Evolutionary conservation across 352 stramenopile species (phyloP).

Genomic region (Aphanomyces euteiches): DNA sequence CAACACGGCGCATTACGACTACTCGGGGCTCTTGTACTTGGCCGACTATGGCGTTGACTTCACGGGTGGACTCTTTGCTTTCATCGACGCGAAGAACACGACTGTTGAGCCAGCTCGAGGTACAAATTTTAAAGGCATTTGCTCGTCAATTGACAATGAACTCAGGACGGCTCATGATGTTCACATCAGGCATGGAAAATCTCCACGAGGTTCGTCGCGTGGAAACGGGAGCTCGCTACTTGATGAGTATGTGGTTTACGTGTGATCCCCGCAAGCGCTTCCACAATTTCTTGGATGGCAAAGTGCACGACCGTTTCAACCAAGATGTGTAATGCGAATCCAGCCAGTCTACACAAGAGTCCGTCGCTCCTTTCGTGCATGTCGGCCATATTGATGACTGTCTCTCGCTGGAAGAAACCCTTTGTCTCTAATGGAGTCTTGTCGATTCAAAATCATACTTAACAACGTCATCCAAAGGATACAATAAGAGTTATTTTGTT

Average conservation of each 20-base stretch:
- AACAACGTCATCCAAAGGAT: no score
- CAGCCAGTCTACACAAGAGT: no score
- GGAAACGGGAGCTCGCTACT: constrained; percentile 73
- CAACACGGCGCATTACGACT: constrained; percentile 93
- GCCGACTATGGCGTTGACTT: constrained; percentile 81
- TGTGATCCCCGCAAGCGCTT: constrained; percentile 82
- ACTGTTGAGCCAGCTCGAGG: constrained; percentile 68
- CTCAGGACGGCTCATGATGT: constrained; percentile 77
- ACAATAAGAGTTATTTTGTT: no score
- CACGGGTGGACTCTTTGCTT: constrained; percentile 84
- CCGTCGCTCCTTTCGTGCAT: no score
- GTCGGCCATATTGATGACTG: no score
- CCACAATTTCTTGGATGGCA: constrained; percentile 87
- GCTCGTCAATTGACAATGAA: background rate
- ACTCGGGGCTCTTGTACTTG: constrained; percentile 88
- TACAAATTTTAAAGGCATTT: constrained; percentile 8
- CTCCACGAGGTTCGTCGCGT: constrained; percentile 74
- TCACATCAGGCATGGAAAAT: constrained; percentile 88
- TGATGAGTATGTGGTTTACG: constrained; percentile 92
- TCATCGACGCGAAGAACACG: constrained; percentile 74
- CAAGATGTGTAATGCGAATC: no score
- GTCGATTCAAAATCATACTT: no score
- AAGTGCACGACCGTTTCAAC: constrained; percentile 65
- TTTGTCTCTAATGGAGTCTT: no score
- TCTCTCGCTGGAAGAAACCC: no score